Evolutionary conservation across 2,329 filamentous ascomycete genomes (phyloP).

Genomic region (Pyricularia sp.): DNA sequence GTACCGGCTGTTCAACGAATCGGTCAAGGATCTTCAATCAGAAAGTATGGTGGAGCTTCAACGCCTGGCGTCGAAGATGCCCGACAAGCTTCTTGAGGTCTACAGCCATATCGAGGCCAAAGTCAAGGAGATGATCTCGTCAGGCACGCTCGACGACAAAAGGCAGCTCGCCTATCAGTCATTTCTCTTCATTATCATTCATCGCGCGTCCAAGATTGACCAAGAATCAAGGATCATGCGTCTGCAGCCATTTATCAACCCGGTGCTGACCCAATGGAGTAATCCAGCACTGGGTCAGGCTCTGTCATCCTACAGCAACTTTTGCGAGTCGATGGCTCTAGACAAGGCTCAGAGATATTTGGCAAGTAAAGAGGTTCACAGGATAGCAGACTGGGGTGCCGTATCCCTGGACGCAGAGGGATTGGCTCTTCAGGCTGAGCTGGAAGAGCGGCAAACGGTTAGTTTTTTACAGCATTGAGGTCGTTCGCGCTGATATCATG

Average conservation of each 20-base stretch:
- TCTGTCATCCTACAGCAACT: slow-evolving; percentile 66
- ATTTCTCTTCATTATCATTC: slow-evolving; percentile 89
- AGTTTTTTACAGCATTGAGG: slow-evolving; percentile 10
- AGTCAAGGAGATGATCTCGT: slow-evolving; percentile 69
- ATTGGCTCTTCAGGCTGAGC: slow-evolving; percentile 64
- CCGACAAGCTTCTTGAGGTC: slow-evolving; percentile 78
- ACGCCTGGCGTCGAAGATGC: slow-evolving; percentile 79
- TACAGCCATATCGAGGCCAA: slow-evolving; percentile 81
- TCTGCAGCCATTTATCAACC: slow-evolving; percentile 69
- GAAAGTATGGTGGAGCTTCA: slow-evolving; percentile 83
- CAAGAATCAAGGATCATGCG: slow-evolving; percentile 60
- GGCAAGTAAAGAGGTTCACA: slow-evolving; percentile 55
- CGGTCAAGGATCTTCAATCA: slow-evolving; percentile 79
- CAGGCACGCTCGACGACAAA: slow-evolving; percentile 69
- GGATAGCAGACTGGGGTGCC: slow-evolving; percentile 73
- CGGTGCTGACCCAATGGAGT: slow-evolving; percentile 74
- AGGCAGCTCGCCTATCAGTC: slow-evolving; percentile 79
- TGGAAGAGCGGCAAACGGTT: slow-evolving; percentile 67
- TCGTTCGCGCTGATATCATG: slow-evolving; percentile 1
- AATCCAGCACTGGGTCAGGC: slow-evolving; percentile 57
- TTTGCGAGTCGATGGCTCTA: slow-evolving; percentile 71
- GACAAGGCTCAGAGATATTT: slow-evolving; percentile 76
- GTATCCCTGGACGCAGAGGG: slow-evolving; percentile 72
- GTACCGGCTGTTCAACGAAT: slow-evolving; percentile 69
- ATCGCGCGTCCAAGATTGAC: slow-evolving; percentile 72